Base-by-base conservation (phyloP, 331 rosid species). In the Saraca asoca region DNA sequence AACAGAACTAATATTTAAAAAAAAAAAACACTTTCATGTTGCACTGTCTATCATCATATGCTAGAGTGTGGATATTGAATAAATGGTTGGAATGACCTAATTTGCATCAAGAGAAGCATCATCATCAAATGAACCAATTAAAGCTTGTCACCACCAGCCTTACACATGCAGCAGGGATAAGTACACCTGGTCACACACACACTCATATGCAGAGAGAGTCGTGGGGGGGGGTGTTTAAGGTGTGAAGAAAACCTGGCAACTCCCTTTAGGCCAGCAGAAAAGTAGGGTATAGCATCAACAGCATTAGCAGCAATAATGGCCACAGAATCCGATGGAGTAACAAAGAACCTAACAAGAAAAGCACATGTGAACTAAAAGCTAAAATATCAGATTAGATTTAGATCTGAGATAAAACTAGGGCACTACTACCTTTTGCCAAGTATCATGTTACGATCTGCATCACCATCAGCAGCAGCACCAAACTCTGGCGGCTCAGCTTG, bases 381-480 rank as follows among this genome's bases (percentile, higher is more conserved):
- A 54, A 69, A 39, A 42, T 33, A 69, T 2, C 38, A 58, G 20
- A 73, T 41, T 14, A 60, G 15, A 65, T 66, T 55, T 50, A 35
- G 54, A 68, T 49, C 58, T 31, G 18, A 17, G 43, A 58, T 12
- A 42, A 68, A 51, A 49, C 19, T 54, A 66, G 20, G 42, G 55
- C 53, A 46, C 58, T 58, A 18, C 37, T 80, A 94, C 99, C 99
- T 94, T 90, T 90, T 94, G 19, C 99, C 99, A 19, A 94, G 97
- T 81, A 94, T 51, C 99, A 94, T 94, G 84, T 94, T 94, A 46
- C 97, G 99, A 78, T 94, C 99, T 39, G 99, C 99, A 79, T 94
- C 99, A 75, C 99, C 99, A 78, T 94, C 99, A 73, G 97, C 86
- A 77, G 99, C 99, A 69, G 95, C 99, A 77, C 99, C 99, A 76